Conservation (phyloP, 176 grass and related monocot species). For the Musa itinerans region DNA sequence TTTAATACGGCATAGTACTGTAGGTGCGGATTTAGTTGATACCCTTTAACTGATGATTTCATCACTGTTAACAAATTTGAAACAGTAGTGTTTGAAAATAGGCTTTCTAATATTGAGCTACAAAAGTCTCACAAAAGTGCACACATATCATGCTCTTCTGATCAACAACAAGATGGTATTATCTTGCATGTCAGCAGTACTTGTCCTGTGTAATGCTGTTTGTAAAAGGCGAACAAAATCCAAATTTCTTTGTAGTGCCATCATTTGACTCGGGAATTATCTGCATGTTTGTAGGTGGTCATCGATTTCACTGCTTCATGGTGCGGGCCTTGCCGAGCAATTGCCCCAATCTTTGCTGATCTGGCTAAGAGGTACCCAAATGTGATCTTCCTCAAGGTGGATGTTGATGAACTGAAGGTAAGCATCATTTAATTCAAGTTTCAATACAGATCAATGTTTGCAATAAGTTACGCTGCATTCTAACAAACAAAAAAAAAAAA, state of each 20-base stretch:
- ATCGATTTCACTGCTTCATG: conserved; percentile 10
- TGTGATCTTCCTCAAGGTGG: conserved; percentile 12
- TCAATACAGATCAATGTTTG: not conserved
- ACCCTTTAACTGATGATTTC: too few species aligned
- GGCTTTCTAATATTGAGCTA: too few species aligned
- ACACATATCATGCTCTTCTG: too few species aligned
- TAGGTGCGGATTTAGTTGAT: too few species aligned
- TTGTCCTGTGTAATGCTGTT: too few species aligned
- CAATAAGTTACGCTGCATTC: not conserved
- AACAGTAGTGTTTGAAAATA: too few species aligned
- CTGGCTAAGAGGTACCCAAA: not conserved
- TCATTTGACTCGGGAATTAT: not conserved
- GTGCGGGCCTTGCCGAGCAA: not conserved
- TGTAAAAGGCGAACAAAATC: too few species aligned
- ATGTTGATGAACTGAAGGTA: conserved; percentile 3
- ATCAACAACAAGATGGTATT: too few species aligned
- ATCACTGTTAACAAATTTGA: too few species aligned
- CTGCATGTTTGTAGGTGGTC: not conserved
- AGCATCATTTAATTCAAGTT: not conserved
- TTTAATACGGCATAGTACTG: too few species aligned
- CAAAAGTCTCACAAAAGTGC: too few species aligned
- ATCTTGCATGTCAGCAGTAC: too few species aligned
- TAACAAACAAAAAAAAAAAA: not conserved
- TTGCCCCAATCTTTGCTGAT: conserved; percentile 3
- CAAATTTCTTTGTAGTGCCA: not conserved